phyloP scores from a whole-genome alignment of 2,329 filamentous ascomycete species.

The Pseudocercospora musae region DNA sequence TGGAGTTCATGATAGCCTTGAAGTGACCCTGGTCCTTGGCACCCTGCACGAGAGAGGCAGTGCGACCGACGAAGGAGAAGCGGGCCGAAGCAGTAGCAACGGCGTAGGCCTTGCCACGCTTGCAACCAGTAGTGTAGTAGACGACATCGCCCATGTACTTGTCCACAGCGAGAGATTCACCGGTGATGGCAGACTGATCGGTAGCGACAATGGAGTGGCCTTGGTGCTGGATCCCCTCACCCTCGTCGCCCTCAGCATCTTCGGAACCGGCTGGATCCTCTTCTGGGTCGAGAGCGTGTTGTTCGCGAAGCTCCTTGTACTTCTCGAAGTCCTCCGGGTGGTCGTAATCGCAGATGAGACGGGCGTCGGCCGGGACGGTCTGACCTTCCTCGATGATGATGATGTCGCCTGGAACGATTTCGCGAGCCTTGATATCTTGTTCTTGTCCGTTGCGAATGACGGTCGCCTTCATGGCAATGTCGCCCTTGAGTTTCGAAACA shows the following conservation, averaged over 20 bases:
- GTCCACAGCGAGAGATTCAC: constrained; percentile 74
- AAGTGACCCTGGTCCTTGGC: constrained; percentile 74
- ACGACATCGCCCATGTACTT: constrained; percentile 73
- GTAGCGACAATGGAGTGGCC: constrained; percentile 67
- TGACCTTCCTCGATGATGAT: constrained; percentile 70
- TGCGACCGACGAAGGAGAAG: constrained; percentile 73
- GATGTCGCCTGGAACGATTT: constrained; percentile 73
- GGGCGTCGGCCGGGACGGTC: constrained; percentile 66
- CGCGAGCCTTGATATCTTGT: constrained; percentile 67
- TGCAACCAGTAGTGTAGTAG: constrained; percentile 79
- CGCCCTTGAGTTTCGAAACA: constrained; percentile 70
- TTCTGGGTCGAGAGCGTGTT: constrained; percentile 52
- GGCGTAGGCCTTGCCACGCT: constrained; percentile 73
- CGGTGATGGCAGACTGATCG: constrained; percentile 78
- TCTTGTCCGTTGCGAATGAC: constrained; percentile 67
- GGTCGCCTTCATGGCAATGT: constrained; percentile 71
- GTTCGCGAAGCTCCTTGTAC: constrained; percentile 61
- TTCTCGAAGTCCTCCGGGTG: constrained; percentile 64
- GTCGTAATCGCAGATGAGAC: constrained; percentile 70
- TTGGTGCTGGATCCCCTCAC: constrained; percentile 59
- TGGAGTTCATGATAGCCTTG: constrained; percentile 81
- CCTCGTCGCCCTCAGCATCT: constrained; percentile 57
- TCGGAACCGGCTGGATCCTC: constrained; percentile 59
- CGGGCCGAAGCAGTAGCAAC: constrained; percentile 65
- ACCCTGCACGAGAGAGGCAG: constrained; percentile 69